Evolutionary conservation across 1,139 yeast genomes (phyloP), one percentile per base, ranked within the genome.

Genomic region (Yamadazyma dushanensis): DNA sequence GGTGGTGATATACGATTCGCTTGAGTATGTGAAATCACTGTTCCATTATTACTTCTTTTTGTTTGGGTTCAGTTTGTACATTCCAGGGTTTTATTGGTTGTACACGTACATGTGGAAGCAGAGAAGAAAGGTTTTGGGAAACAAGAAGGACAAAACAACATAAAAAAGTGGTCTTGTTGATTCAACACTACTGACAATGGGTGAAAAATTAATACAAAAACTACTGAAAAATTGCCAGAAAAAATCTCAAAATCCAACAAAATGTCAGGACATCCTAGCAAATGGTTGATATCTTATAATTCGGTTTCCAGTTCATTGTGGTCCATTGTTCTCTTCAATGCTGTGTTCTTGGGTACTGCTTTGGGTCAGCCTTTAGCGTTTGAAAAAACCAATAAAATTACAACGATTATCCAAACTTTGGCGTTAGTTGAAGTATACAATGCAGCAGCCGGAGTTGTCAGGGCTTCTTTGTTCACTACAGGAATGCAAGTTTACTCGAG

Each of bases 401-500:
- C 87, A 36, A 80, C 84, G 3, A 61, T 67, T 35, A 80, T 92
- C 34, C 99, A 92, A 63, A 73, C 88, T n/a, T 66, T 81, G 41
- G 97, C 98, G 0, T 47, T 88, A 2, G 70, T 86, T 32, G 99
- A 92, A 57, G 77, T 92, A 23, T 69, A 78, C 51, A 94, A 92
- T 59, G 76, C 96, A 2, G 69, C 79, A 3, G 59, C 78, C 2
- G 97, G 92, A 0, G 68, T 83, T 36, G 98, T 92, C 20, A 79
- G 83, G 46, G 83, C 97, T 4, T 96, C 97, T 1, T 49, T 90
- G 8, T 53, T 83, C 41, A 92, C 97, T 23, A 88, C 97, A 1
- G 71, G 70, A 13, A 82, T 88, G 54, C 99, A 92, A 61, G 96
- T 92, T 1, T 73, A 83, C 10, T 89, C 97, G 9, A 74, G 99